Conservation (phyloP, 768 basidiomycete species). For the Chiua virens region DNA sequence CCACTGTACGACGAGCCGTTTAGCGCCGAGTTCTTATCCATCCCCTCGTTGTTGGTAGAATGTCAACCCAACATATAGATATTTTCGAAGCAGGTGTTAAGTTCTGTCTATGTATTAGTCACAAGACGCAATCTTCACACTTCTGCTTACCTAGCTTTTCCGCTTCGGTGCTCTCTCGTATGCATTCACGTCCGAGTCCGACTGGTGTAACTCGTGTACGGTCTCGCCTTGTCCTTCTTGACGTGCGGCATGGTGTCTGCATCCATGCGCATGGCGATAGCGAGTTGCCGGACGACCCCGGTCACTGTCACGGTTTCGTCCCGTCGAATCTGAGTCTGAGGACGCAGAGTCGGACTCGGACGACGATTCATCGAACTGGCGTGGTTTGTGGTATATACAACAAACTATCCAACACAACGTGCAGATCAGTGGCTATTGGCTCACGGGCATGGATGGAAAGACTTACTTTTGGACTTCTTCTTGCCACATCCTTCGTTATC, state of each 20-base stretch:
- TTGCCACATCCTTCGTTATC: slow-evolving; percentile 89
- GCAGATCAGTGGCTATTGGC: neutral
- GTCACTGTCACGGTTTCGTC: slow-evolving; percentile 1
- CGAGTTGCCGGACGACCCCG: slow-evolving; percentile 13
- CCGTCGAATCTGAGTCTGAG: slow-evolving; percentile 23
- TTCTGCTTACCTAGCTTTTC: slow-evolving; percentile 11
- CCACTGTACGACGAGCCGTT: too few species aligned
- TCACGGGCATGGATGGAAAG: neutral
- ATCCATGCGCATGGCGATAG: slow-evolving; percentile 1
- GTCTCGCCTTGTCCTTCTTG: slow-evolving; percentile 8
- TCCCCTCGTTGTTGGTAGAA: too few species aligned
- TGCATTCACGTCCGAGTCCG: slow-evolving; percentile 41
- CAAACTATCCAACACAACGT: slow-evolving; percentile 59
- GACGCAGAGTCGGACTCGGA: slow-evolving; percentile 58
- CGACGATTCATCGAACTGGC: slow-evolving; percentile 79
- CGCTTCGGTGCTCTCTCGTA: slow-evolving; percentile 45
- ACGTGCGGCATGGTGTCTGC: neutral
- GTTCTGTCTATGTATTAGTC: too few species aligned
- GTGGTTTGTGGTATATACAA: slow-evolving; percentile 90
- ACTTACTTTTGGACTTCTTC: slow-evolving; percentile 93
- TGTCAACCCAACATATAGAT: too few species aligned
- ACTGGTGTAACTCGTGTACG: slow-evolving; percentile 19
- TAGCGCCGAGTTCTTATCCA: too few species aligned
- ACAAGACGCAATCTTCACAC: neutral
- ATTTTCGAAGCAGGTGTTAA: too few species aligned